phyloP scores from a whole-genome alignment of 2,329 filamentous ascomycete genomes.

The Colletotrichum trifolii region DNA sequence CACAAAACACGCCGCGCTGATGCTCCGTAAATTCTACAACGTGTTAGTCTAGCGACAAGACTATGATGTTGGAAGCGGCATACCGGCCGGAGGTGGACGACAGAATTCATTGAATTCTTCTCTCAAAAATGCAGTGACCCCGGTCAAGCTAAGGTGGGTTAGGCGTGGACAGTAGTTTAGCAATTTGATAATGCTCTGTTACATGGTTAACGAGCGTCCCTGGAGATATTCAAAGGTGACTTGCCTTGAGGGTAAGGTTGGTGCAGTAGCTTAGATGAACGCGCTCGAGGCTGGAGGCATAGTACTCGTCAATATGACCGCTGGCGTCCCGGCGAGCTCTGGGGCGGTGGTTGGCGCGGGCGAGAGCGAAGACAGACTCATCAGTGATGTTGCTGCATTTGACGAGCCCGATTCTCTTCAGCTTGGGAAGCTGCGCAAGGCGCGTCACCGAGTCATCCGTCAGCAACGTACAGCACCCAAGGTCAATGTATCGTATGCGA shows the following conservation, averaged over 20 bases:
- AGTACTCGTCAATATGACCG: conserved; percentile 64
- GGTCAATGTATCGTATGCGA: conserved; percentile 94
- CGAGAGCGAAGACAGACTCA: conserved; percentile 85
- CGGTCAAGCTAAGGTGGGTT: conserved; percentile 94
- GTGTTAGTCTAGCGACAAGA: conserved; percentile 40
- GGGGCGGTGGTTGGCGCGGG: conserved; percentile 71
- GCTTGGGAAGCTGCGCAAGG: conserved; percentile 87
- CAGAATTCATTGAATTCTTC: conserved; percentile 89
- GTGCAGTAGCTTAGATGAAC: conserved; percentile 97
- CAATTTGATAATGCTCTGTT: conserved; percentile 86
- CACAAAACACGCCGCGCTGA: conserved; percentile 95
- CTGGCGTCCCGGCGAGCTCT: conserved; percentile 60
- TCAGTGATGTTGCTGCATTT: conserved; percentile 95
- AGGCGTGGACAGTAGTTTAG: conserved; percentile 92
- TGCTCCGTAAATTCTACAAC: conserved; percentile 90
- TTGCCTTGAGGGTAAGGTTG: conserved; percentile 82
- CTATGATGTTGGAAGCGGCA: conserved; percentile 38
- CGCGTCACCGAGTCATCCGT: conserved; percentile 89
- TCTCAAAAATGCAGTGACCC: conserved; percentile 88
- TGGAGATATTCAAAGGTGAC: conserved; percentile 44
- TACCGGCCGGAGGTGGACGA: conserved; percentile 82
- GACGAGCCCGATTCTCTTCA: conserved; percentile 93
- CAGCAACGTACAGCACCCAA: conserved; percentile 92
- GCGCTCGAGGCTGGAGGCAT: conserved; percentile 79
- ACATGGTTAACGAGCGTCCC: conserved; percentile 13